Conservation (phyloP, 306 rosid genomes). For the Corylus americana region DNA sequence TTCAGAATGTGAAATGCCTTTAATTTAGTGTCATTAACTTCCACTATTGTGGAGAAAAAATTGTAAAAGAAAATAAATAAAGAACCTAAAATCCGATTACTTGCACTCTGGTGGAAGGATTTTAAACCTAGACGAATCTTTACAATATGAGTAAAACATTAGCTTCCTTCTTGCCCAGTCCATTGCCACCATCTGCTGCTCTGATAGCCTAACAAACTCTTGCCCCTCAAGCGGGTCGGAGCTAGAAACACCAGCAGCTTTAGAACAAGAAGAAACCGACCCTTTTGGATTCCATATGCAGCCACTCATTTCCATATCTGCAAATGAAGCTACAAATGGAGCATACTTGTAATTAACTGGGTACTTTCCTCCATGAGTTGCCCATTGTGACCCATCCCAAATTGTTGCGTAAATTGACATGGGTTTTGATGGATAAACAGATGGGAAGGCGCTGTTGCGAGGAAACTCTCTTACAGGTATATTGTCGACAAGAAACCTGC, state of each 20-base stretch:
- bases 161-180: conserved; percentile 96
- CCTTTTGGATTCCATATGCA: conserved; percentile 47
- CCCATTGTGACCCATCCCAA: conserved; percentile 99
- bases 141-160: conserved; percentile 93
- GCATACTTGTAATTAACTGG: conserved; percentile 78
- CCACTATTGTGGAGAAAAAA: conserved; percentile 2
- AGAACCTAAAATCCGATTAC: conserved; percentile 8
- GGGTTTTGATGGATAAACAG: conserved; percentile 73
- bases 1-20: not conserved
- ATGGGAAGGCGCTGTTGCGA: conserved; percentile 41
- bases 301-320: conserved; percentile 65
- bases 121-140: conserved; percentile 65
- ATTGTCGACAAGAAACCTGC: conserved; percentile 89
- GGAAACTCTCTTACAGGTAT: conserved; percentile 79
- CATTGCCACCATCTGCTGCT: conserved; percentile 66
- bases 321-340: conserved; percentile 72
- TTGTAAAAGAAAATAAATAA: not conserved
- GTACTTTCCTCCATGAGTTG: conserved; percentile 93
- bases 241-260: conserved; percentile 40
- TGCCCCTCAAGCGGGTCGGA: conserved; percentile 76
- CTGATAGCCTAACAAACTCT: conserved; percentile 64
- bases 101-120: conserved; percentile 88
- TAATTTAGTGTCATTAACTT: conserved; percentile 15
- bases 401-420: conserved; percentile 87
- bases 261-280: conserved; percentile 50